Evolutionary conservation across 2,329 filamentous ascomycete genomes (phyloP), one percentile per base, ranked within the genome.

Genomic region (Thielaviopsis punctulata): DNA sequence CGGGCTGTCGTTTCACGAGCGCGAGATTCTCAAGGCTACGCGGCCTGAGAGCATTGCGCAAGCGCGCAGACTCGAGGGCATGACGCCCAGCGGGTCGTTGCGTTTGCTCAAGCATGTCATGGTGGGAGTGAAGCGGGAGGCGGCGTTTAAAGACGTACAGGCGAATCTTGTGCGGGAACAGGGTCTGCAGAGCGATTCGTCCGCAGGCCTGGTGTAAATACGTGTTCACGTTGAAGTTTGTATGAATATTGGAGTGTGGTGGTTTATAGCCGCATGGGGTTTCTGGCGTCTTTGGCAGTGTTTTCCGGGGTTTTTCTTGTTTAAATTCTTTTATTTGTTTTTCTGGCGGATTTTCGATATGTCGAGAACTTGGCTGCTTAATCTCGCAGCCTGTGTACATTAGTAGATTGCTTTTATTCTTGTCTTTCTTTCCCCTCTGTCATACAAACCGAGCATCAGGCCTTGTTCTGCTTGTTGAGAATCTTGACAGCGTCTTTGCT

Each of bases 401-500:
- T 36, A 36, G 30, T 36, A 36, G 1, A 36, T 36, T 36, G 10
- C 27, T 33, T 33, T 33, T 33, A 8, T 36, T 36, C n/a, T n/a
- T 36, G 13, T 36, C 30, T 36, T 36, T 56, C 9, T 6, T 33
- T 27, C 15, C 8, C 15, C 27, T 36, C n/a, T 3, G 13, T 9
- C 30, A 36, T 36, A 36, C 30, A n/a, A 36, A 36, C 30, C 30
- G n/a, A 15, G 13, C 30, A n/a, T 15, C n/a, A 36, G 30, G 30
- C 30, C 30, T 36, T 36, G 12, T 36, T 41, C 12, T 52, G 55
- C 55, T 64, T 62, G 49, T 63, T 65, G 43, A 96, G 64, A 52
- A 96, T 95, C 65, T 84, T 93, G 27, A 96, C 89, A 0, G 88
- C 90, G 60, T 94, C 84, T 64, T 92, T 95, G 58, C 80, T 86